These are phyloP conservation scores for Herpotrichia juniperi DNA, from an alignment of 2,329 filamentous ascomycete genomes.

Conservation along the genomic window DNA sequence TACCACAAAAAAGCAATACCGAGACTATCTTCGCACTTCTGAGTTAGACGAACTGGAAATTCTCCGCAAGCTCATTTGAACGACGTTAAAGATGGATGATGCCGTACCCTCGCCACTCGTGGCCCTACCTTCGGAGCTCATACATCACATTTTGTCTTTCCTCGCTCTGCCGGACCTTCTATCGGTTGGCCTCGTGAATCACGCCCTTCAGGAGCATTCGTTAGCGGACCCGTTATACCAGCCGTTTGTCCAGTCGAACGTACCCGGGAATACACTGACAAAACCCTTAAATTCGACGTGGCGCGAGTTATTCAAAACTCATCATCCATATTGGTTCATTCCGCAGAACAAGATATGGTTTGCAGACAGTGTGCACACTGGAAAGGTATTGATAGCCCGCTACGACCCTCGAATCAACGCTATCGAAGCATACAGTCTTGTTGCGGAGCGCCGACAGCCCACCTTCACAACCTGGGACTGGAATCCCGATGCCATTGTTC, in stretches of 20 bases:
- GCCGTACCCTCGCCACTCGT: slow-evolving; percentile 48
- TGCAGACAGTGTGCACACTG: slow-evolving; percentile 72
- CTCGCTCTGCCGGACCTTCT: slow-evolving; percentile 70
- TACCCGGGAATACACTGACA: slow-evolving; percentile 55
- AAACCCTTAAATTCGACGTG: slow-evolving; percentile 67
- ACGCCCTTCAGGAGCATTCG: slow-evolving; percentile 62
- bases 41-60: background rate
- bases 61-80: background rate
- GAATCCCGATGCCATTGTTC: slow-evolving; percentile 70
- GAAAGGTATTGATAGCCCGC: slow-evolving; percentile 76
- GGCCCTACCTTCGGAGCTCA: slow-evolving; percentile 73
- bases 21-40: background rate
- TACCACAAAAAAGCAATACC: background rate
- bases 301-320: slow-evolving; percentile 72
- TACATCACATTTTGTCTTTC: slow-evolving; percentile 72
- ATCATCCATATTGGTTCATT: slow-evolving; percentile 86
- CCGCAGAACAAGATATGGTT: slow-evolving; percentile 85
- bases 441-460: slow-evolving; percentile 66
- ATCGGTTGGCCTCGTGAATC: slow-evolving; percentile 66
- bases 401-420: slow-evolving; percentile 75
- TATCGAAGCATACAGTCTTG: slow-evolving; percentile 80
- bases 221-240: slow-evolving; percentile 75
- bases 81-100: slow-evolving; percentile 16
- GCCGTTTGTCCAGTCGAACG: slow-evolving; percentile 68
- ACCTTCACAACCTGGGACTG: slow-evolving; percentile 68